Conservation (phyloP, 208 protist genomes). For the Herpetomonas tarakana region DNA sequence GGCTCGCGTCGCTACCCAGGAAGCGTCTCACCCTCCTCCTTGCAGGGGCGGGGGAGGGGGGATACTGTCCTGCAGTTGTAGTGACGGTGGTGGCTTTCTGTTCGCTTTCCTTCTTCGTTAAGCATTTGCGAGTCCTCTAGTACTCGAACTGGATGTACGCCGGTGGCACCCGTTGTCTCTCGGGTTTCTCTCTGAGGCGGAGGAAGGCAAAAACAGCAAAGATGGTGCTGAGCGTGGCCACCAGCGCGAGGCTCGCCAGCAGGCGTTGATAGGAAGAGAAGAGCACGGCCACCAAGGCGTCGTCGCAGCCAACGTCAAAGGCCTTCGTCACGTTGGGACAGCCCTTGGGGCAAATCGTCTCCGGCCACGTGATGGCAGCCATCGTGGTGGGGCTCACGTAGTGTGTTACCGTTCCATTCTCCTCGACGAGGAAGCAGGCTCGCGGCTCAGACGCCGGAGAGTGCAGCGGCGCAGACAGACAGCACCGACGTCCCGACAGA, state of each 20-base stretch:
- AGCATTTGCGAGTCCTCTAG: not conserved
- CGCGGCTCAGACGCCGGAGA: not conserved
- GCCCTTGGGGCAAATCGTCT: no score
- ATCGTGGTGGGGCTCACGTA: no score
- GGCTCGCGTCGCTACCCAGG: no score
- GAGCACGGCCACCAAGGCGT: not conserved
- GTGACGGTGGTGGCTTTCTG: no score
- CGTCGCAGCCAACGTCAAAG: no score
- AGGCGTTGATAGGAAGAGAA: not conserved
- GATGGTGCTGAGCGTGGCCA: not conserved
- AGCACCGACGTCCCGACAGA: not conserved
- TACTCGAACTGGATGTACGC: not conserved
- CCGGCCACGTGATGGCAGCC: no score
- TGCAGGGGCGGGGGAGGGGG: no score
- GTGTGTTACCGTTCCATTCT: no score
- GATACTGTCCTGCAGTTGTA: no score
- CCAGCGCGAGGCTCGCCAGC: not conserved
- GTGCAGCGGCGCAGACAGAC: not conserved
- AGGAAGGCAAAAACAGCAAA: not conserved
- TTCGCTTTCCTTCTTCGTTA: no score
- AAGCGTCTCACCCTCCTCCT: no score
- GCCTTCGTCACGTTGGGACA: no score
- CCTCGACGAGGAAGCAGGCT: not conserved
- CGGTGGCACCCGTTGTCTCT: not conserved
- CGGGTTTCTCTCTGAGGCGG: not conserved